phyloP scores from a whole-genome alignment of 2,329 filamentous ascomycete species.

The Talaromyces piceae region DNA sequence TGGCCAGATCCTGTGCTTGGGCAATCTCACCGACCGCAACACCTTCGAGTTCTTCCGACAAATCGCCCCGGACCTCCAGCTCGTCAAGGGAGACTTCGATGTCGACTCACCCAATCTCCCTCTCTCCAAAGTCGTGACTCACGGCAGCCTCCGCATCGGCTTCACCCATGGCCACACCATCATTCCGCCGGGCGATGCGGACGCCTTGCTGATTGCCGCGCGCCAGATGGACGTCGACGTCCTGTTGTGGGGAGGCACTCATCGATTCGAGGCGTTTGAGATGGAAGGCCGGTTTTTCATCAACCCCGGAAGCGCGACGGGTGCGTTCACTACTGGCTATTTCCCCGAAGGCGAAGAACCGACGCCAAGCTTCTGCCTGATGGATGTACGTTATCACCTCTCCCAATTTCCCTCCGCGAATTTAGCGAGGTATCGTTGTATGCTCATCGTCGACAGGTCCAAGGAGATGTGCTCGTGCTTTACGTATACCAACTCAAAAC shows the following conservation, averaged over 20 bases:
- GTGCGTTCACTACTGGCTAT: conserved; percentile 55
- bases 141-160: conserved; percentile 59
- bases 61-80: conserved; percentile 63
- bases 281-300: conserved; percentile 66
- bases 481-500: conserved; percentile 87
- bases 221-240: conserved; percentile 66
- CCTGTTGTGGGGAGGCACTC: conserved; percentile 61
- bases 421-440: neutral
- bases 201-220: conserved; percentile 59
- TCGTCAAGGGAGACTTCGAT: conserved; percentile 64
- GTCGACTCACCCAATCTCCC: conserved; percentile 59
- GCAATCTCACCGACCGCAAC: conserved; percentile 70
- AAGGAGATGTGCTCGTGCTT: conserved; percentile 89
- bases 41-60: conserved; percentile 75
- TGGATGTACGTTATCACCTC: conserved; percentile 69
- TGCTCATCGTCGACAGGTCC: conserved; percentile 54
- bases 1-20: conserved; percentile 70
- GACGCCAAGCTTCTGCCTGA: conserved; percentile 87
- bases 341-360: conserved; percentile 59
- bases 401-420: conserved; percentile 12
- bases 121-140: conserved; percentile 62
- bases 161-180: conserved; percentile 68
- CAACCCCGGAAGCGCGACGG: conserved; percentile 61
- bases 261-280: conserved; percentile 64
- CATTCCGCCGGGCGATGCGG: conserved; percentile 58